phyloP scores from a whole-genome alignment of 257 asterid genomes.

The Solanum acaule region DNA sequence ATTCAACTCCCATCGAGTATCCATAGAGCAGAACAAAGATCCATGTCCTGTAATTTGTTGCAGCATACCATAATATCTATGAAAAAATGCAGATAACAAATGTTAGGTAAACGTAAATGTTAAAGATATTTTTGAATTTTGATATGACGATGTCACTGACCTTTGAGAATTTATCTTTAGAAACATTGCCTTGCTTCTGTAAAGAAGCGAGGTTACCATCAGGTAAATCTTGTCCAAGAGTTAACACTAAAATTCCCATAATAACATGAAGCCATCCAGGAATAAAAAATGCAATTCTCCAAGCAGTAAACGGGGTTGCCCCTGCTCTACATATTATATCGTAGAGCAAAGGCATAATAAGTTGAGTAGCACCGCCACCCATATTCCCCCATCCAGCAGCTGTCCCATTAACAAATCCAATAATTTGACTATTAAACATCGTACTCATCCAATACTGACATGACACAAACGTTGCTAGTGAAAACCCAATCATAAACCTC shows the following conservation, averaged over 20 bases:
- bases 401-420: constrained; percentile 13
- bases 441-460: constrained; percentile 16
- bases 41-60: constrained; percentile 55
- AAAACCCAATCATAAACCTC: constrained; percentile 22
- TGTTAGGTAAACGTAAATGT: too few species aligned
- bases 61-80: constrained; percentile 14
- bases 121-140: too few species aligned
- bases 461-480: constrained; percentile 18
- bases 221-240: constrained; percentile 61
- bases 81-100: neutral
- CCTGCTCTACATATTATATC: constrained; percentile 9
- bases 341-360: constrained; percentile 15
- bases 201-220: constrained; percentile 43
- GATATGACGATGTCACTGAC: neutral
- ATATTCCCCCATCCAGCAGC: constrained; percentile 27
- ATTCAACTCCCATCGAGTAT: constrained; percentile 52
- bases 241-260: constrained; percentile 49
- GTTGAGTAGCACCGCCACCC: constrained; percentile 24
- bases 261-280: constrained; percentile 55
- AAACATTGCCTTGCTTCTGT: constrained; percentile 41
- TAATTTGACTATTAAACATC: constrained; percentile 11
- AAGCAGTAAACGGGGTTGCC: constrained; percentile 44
- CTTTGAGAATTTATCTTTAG: constrained; percentile 33
- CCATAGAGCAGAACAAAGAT: constrained; percentile 42
- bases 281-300: constrained; percentile 57